Conservation (phyloP, 139 green algal species). For the Tetraselmis chui region DNA sequence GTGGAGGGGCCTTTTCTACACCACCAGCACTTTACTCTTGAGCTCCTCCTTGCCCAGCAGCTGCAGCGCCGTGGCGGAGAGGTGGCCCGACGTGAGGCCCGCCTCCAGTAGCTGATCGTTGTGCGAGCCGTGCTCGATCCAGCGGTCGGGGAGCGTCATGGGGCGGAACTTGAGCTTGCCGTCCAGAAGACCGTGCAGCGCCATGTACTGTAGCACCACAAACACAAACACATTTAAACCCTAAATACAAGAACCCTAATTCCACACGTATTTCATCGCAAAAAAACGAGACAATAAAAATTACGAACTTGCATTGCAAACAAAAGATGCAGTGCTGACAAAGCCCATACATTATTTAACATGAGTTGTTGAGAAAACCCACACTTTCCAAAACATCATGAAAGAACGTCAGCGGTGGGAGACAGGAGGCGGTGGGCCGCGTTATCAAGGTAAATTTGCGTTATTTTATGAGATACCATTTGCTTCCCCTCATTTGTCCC, state of each 20-base stretch:
- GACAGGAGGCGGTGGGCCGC: no score
- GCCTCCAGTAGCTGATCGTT: conserved; percentile 84
- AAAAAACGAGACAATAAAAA: not conserved
- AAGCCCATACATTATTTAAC: no score
- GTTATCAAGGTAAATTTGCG: no score
- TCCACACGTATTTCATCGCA: not conserved
- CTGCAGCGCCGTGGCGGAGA: conserved; percentile 77
- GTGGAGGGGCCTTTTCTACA: no score
- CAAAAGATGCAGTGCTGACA: no score
- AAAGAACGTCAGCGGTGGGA: no score
- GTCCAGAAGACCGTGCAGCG: conserved; percentile 85
- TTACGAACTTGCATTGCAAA: conserved; percentile 9
- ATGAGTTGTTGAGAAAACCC: no score
- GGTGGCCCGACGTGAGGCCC: conserved; percentile 78
- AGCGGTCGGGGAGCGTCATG: conserved; percentile 92
- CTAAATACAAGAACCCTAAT: no score
- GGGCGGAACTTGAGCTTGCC: conserved; percentile 88
- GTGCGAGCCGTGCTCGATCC: conserved; percentile 84
- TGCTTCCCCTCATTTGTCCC: no score
- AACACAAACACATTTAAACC: not conserved
- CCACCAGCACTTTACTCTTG: not conserved
- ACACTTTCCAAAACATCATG: no score
- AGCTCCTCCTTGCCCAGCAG: conserved; percentile 52
- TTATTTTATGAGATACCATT: no score
- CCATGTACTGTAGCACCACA: conserved; percentile 65